Evolutionary conservation across 371 early-diverging fungal genomes (phyloP), one percentile per base, ranked within the genome.

Genomic region (Mortierella sp.): DNA sequence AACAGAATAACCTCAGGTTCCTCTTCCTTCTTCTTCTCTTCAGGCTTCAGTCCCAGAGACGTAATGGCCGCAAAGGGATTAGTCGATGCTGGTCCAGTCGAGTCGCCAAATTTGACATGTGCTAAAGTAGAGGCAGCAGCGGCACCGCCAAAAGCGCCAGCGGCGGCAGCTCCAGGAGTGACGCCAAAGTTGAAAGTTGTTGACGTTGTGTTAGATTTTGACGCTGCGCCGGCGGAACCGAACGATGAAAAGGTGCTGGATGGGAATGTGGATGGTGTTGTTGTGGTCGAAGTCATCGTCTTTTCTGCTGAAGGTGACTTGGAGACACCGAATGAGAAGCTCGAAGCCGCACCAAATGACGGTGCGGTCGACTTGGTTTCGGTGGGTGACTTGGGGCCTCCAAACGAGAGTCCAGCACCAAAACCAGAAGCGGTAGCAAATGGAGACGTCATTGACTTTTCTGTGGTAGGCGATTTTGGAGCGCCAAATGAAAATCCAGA

Each of bases 151-250:
- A 26, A 70, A 34, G 53, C 69, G 24, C 50, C 67, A 13, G 69
- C 31, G 40, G 40, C 28, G 5, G 61, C 53, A 1, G 57, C 50
- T 6, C 51, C 48, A 10, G 72, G n/a, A 2, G 73, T 48, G 26
- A 74, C n/a, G 24, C 74, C 77, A 77, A 81, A 76, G 59, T 72
- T 76, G 71, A 72, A 76, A 16, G n/a, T 59, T 40, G 80, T 46
- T 9, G 43, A 28, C 44, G 57, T 40, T 5, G 64, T 24, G 3
- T n/a, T 46, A 6, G 44, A 6, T 51, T 24, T 72, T 34, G 53
- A 24, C 4, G 37, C 28, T 26, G 34, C n/a, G 51, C 40, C 24
- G 53, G 16, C 21, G 53, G 37, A 37, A 13, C 37, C 1, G 53
- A 44, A 28, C 11, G 67, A 67, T 37, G 67, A 37, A 4, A 67